Evolutionary conservation across 2,329 filamentous ascomycete species (phyloP).

Genomic region (Colletotrichum costaricense): DNA sequence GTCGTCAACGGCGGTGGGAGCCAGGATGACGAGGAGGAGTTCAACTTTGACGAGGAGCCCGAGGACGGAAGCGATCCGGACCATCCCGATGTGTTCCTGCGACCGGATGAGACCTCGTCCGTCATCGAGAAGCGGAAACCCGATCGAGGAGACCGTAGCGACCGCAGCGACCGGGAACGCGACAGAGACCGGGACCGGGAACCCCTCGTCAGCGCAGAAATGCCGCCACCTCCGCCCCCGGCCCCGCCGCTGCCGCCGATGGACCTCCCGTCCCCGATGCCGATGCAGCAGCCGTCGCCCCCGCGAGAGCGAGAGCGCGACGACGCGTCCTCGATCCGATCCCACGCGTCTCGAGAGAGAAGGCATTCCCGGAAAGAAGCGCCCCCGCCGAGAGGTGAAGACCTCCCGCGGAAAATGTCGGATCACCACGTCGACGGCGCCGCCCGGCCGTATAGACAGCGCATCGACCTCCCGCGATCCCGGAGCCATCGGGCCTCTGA

Average conservation of each 20-base stretch:
- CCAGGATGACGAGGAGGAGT: constrained; percentile 5
- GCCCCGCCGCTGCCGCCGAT: constrained; percentile 28
- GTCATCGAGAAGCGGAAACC: constrained; percentile 10
- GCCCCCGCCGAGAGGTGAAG: constrained; percentile 20
- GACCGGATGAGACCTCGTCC: constrained; percentile 8
- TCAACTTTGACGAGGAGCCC: constrained; percentile 13
- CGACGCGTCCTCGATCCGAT: constrained; percentile 29
- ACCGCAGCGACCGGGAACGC: background rate
- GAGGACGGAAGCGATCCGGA: constrained; percentile 29
- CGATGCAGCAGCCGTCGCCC: constrained; percentile 14
- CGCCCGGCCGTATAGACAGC: constrained; percentile 24
- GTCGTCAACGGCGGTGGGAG: constrained; percentile 21
- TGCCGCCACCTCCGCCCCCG: constrained; percentile 28
- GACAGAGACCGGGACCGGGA: constrained; percentile 2
- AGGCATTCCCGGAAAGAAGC: constrained; percentile 23
- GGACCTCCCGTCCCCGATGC: constrained; percentile 9
- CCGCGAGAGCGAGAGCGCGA: constrained; percentile 5
- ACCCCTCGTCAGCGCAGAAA: constrained; percentile 16
- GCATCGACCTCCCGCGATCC: constrained; percentile 32
- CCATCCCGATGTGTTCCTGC: constrained; percentile 6
- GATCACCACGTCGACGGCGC: constrained; percentile 32
- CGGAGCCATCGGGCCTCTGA: constrained; percentile 24
- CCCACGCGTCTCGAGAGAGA: constrained; percentile 27
- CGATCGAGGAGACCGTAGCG: background rate
- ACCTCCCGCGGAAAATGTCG: constrained; percentile 15